Evolutionary conservation across 2,329 filamentous ascomycete genomes (phyloP).

Genomic region (Scleromitrula shiraiana): DNA sequence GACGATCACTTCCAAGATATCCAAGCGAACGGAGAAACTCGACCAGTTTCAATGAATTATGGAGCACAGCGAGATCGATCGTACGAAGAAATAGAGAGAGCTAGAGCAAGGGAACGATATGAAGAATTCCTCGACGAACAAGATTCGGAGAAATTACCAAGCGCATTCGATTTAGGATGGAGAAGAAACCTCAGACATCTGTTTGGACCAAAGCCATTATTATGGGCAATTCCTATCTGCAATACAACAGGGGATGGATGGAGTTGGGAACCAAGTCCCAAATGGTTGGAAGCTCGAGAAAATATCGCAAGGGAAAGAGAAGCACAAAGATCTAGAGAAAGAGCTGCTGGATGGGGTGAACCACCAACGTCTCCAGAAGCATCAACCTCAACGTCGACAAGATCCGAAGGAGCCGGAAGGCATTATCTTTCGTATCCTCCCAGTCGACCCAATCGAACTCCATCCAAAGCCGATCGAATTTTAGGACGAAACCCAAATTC

Average conservation of each 20-base stretch:
- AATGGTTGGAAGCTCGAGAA: conserved; percentile 68
- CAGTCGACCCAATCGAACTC: conserved; percentile 10
- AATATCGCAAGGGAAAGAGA: conserved; percentile 49
- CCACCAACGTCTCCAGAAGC: conserved; percentile 12
- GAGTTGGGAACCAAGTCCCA: conserved; percentile 79
- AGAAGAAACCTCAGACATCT: conserved; percentile 71
- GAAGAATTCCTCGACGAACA: conserved; percentile 81
- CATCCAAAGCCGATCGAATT: conserved; percentile 31
- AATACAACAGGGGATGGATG: conserved; percentile 90
- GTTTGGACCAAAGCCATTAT: conserved; percentile 62
- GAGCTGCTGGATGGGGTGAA: conserved; percentile 58
- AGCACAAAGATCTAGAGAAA: conserved; percentile 54
- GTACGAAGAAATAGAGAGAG: conserved; percentile 50
- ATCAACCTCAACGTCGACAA: no score
- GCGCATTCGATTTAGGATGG: conserved; percentile 88
- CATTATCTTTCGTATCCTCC: conserved; percentile 25
- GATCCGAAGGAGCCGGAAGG: conserved; percentile 25
- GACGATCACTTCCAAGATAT: conserved; percentile 68
- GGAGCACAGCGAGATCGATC: conserved; percentile 16
- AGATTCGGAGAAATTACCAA: conserved; percentile 79
- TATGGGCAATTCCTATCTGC: conserved; percentile 75
- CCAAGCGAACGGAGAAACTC: conserved; percentile 4
- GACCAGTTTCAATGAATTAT: conserved; percentile 16
- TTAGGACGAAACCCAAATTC: conserved; percentile 28
- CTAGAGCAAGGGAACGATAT: conserved; percentile 60